Conservation (phyloP, 768 basidiomycete genomes). For the Boletus vermiculosoides region DNA sequence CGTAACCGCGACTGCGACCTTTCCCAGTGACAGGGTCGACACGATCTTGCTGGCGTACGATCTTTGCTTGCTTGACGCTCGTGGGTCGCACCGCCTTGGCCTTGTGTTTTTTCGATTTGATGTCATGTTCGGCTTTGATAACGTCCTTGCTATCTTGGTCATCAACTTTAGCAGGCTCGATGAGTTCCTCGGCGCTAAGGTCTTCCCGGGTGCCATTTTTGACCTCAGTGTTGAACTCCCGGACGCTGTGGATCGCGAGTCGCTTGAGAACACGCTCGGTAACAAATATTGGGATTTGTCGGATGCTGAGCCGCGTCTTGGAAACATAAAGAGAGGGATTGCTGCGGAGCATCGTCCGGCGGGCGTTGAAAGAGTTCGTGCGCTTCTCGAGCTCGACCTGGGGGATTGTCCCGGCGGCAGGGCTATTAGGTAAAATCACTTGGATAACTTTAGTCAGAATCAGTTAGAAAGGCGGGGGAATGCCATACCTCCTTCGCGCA, state of each 20-base stretch:
- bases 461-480: background rate
- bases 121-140: slow-evolving; percentile 26
- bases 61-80: slow-evolving; percentile 85
- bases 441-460: background rate
- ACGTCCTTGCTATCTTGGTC: slow-evolving; percentile 27
- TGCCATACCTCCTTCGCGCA: slow-evolving; percentile 86
- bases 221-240: slow-evolving; percentile 78
- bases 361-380: slow-evolving; percentile 79
- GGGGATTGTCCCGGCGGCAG: slow-evolving; percentile 69
- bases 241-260: slow-evolving; percentile 76
- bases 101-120: slow-evolving; percentile 27
- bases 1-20: slow-evolving; percentile 90
- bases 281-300: slow-evolving; percentile 87
- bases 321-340: slow-evolving; percentile 96
- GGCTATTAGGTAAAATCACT: slow-evolving; percentile 91
- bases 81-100: slow-evolving; percentile 35
- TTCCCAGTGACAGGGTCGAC: slow-evolving; percentile 85
- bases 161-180: slow-evolving; percentile 39
- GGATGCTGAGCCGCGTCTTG: slow-evolving; percentile 88
- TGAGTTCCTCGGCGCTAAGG: slow-evolving; percentile 72
- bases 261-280: slow-evolving; percentile 89
- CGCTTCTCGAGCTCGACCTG: slow-evolving; percentile 83
- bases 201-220: slow-evolving; percentile 54
- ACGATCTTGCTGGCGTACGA: slow-evolving; percentile 87
- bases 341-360: slow-evolving; percentile 76